A percentile compares a stretch with the other conserved stretches of the same genome.
phyloP scores from a whole-genome alignment of 2,329 filamentous ascomycete species.

The Trichoderma sp. region DNA sequence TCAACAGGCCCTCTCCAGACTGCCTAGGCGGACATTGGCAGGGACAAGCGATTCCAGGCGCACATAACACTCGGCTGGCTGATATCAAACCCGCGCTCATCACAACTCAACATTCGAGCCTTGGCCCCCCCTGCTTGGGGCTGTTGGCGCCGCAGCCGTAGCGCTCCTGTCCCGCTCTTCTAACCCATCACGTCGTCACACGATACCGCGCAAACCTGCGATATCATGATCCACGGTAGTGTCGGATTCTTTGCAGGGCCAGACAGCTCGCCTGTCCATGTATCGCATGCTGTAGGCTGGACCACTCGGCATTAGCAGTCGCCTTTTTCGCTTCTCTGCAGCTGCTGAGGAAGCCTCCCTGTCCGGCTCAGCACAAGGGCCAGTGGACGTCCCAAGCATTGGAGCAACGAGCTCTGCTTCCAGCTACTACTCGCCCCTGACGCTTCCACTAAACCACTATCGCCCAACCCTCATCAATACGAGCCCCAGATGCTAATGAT shows the following conservation, averaged over 20 bases:
- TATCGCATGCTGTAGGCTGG: constrained; percentile 8
- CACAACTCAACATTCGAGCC: constrained; percentile 22
- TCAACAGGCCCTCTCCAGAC: background rate
- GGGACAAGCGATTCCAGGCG: background rate
- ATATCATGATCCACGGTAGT: constrained; percentile 21
- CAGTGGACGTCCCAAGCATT: background rate
- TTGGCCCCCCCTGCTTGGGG: constrained; percentile 18
- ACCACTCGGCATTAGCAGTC: background rate
- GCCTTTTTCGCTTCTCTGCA: background rate
- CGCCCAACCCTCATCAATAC: constrained; percentile 24
- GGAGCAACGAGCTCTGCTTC: constrained; percentile 9
- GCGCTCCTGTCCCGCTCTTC: constrained; percentile 28
- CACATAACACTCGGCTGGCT: background rate
- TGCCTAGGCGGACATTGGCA: constrained; percentile 1
- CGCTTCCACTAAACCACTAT: constrained; percentile 16
- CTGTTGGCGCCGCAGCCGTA: constrained; percentile 27
- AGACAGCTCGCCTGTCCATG: constrained; percentile 8
- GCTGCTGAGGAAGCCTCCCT: background rate
- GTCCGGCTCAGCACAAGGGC: background rate
- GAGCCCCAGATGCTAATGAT: constrained; percentile 18
- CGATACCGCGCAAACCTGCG: constrained; percentile 20
- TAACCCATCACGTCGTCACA: constrained; percentile 28
- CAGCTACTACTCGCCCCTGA: constrained; percentile 17
- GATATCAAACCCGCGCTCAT: constrained; percentile 24
- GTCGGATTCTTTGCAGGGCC: constrained; percentile 4